Evolutionary conservation across 164 flowering plant genomes (phyloP).

Genomic region (Tinospora cordifolia): DNA sequence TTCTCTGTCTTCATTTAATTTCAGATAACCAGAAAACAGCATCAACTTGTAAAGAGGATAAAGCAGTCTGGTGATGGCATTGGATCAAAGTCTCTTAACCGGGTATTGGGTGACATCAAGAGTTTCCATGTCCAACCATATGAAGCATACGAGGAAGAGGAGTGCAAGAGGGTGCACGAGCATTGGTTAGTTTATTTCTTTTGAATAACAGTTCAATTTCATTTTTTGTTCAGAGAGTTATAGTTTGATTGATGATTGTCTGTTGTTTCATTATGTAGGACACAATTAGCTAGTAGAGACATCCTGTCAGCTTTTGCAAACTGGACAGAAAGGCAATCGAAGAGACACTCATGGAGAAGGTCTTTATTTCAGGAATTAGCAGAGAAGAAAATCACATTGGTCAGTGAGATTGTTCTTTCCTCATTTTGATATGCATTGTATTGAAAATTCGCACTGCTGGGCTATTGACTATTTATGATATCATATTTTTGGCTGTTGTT

Average conservation of each 20-base stretch:
- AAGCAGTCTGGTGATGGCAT: conserved; percentile 65
- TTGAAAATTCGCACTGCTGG: neutral
- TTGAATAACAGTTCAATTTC: neutral
- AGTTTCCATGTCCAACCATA: conserved; percentile 58
- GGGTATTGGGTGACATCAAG: conserved; percentile 57
- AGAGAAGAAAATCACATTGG: conserved; percentile 22
- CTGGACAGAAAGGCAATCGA: conserved; percentile 34
- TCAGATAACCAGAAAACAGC: conserved; percentile 76
- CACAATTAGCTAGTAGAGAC: conserved; percentile 46
- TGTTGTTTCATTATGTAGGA: conserved; percentile 33
- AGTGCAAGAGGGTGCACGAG: conserved; percentile 56
- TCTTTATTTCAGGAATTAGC: conserved; percentile 48
- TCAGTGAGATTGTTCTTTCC: conserved; percentile 33
- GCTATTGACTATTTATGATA: neutral
- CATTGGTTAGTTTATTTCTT: conserved; percentile 56
- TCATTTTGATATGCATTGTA: neutral
- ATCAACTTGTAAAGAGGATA: conserved; percentile 60
- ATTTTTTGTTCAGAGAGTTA: neutral
- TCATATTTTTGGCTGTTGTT: neutral
- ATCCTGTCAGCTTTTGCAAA: conserved; percentile 49
- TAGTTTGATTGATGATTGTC: neutral
- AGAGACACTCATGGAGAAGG: conserved; percentile 26
- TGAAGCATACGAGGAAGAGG: conserved; percentile 72
- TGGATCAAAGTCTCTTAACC: conserved; percentile 52
- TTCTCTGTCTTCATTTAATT: conserved; percentile 12